phyloP scores from a whole-genome alignment of 768 basidiomycete genomes.

The Tulasnella sp. region DNA sequence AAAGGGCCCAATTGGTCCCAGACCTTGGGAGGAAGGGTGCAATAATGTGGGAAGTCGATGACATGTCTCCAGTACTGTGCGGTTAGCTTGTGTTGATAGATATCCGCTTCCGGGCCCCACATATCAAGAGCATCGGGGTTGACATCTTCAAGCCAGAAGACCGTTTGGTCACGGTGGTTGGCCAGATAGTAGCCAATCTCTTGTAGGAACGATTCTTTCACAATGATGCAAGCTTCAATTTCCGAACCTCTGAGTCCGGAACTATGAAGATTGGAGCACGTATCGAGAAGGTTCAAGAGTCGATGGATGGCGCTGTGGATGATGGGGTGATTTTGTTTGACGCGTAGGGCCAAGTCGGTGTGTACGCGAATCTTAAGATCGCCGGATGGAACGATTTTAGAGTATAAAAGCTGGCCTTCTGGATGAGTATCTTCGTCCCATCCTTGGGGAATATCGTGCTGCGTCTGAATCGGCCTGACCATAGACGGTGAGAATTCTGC shows the following conservation, averaged over 20 bases:
- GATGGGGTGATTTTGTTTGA: too few relatives aligned
- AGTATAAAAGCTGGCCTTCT: neutral
- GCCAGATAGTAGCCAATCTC: neutral
- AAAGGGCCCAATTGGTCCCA: neutral
- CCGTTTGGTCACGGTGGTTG: neutral
- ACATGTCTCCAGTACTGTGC: slow-evolving; percentile 6
- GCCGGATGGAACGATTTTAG: neutral
- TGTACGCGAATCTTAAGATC: slow-evolving; percentile 1
- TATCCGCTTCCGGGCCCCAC: neutral
- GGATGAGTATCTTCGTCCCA: neutral
- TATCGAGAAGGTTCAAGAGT: too few relatives aligned
- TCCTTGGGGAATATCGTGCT: neutral
- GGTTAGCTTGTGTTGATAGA: neutral
- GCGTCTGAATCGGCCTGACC: neutral
- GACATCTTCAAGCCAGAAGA: slow-evolving; percentile 16
- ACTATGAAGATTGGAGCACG: neutral
- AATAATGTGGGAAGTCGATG: neutral
- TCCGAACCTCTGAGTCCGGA: neutral
- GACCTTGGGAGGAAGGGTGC: neutral
- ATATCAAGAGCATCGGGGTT: neutral
- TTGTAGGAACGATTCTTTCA: neutral
- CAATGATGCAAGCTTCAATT: slow-evolving; percentile 2
- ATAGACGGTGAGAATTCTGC: neutral
- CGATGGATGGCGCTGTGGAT: too few relatives aligned
- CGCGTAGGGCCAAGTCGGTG: neutral